Evolutionary conservation across 305 asterid species (phyloP).

Genomic region (Fraxinus velutina): DNA sequence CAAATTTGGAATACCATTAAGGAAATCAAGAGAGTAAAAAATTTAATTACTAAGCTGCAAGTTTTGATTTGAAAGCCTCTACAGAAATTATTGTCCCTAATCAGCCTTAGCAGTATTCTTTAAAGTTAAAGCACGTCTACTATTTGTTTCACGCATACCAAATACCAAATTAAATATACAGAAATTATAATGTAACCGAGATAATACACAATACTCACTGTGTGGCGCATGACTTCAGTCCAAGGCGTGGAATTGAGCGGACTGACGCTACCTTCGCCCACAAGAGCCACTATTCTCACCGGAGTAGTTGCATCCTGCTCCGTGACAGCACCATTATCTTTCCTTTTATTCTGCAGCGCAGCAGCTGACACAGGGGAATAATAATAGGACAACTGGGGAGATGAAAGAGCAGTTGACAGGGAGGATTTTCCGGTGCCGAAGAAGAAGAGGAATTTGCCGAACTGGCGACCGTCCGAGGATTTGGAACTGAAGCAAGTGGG

Average conservation of each 20-base stretch:
- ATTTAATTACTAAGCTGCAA: neutral
- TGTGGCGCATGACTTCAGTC: slow-evolving; percentile 77
- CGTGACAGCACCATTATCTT: slow-evolving; percentile 21
- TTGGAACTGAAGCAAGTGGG: slow-evolving; percentile 19
- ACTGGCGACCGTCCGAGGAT: slow-evolving; percentile 9
- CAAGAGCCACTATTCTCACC: slow-evolving; percentile 69
- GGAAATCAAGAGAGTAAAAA: neutral
- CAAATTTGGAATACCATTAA: neutral
- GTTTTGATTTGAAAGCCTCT: neutral
- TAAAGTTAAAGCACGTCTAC: neutral
- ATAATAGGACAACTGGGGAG: slow-evolving; percentile 23
- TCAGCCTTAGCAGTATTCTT: neutral
- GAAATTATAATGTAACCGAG: neutral
- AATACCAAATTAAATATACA: neutral
- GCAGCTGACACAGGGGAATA: slow-evolving; percentile 16
- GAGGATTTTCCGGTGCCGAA: neutral
- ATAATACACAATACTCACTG: slow-evolving; percentile 42
- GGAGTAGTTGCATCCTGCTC: slow-evolving; percentile 24
- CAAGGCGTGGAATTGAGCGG: slow-evolving; percentile 84
- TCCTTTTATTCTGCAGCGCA: slow-evolving; percentile 16
- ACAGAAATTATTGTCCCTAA: neutral
- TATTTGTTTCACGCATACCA: neutral
- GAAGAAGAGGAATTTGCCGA: neutral
- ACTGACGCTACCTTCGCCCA: slow-evolving; percentile 79
- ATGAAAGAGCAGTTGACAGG: neutral